A percentile compares a stretch with the other conserved stretches of the same genome.
These are phyloP conservation scores for Pelargonium myrrhifolium DNA, from an alignment of 441 rosid species.

Conservation along the genomic window DNA sequence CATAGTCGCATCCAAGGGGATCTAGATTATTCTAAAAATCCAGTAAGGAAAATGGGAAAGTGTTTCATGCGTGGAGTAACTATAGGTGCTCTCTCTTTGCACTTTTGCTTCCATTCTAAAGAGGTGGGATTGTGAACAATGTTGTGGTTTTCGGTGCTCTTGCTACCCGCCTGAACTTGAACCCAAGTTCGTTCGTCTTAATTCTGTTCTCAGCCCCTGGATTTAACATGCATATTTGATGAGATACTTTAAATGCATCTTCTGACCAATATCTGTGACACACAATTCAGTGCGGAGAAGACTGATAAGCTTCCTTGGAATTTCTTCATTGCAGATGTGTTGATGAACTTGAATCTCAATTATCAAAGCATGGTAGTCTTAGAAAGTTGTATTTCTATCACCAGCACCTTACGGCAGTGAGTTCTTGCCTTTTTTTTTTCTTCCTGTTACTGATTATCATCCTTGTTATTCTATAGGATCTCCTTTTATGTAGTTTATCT, in stretches of 20 bases:
- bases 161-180: not conserved
- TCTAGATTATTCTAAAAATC: not conserved
- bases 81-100: not conserved
- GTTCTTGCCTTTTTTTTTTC: slow-evolving; percentile 23
- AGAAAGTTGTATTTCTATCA: slow-evolving; percentile 87
- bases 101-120: not conserved
- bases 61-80: not conserved
- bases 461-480: slow-evolving; percentile 4
- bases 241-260: not conserved
- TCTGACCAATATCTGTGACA: not conserved
- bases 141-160: not conserved
- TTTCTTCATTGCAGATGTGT: slow-evolving; percentile 61
- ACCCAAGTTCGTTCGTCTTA: not conserved
- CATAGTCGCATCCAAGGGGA: not conserved
- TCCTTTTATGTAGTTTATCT: slow-evolving; percentile 21
- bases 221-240: not conserved
- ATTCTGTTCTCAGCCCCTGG: not conserved
- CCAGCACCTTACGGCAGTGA: slow-evolving; percentile 91
- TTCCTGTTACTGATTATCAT: slow-evolving; percentile 4
- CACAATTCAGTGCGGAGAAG: not conserved
- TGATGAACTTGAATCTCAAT: slow-evolving; percentile 86
- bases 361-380: slow-evolving; percentile 95
- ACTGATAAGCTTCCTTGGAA: slow-evolving; percentile 8
- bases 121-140: not conserved
- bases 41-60: not conserved